Evolutionary conservation across 2,329 filamentous ascomycete species (phyloP).

Genomic region (Fragosphaeria purpurea): DNA sequence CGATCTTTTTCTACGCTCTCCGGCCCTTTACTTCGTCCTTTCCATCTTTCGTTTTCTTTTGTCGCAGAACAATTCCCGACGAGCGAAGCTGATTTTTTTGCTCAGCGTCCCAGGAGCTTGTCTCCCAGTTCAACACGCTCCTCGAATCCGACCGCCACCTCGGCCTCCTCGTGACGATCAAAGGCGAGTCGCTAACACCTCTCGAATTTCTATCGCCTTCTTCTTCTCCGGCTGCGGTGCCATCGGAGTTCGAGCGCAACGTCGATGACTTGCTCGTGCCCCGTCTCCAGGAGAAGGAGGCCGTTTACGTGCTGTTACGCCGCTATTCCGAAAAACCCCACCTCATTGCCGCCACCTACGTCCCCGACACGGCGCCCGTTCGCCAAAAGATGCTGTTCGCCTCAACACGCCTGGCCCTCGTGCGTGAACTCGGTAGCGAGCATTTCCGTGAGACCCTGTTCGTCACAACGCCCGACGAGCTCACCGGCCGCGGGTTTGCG

Average conservation of each 20-base stretch:
- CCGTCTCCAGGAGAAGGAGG: constrained; percentile 54
- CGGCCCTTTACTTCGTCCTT: neutral
- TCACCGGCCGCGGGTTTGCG: constrained; percentile 59
- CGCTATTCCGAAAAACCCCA: constrained; percentile 47
- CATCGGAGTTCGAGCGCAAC: constrained; percentile 52
- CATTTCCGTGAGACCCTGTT: constrained; percentile 71
- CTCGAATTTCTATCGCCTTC: constrained; percentile 42
- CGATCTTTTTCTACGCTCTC: constrained; percentile 2
- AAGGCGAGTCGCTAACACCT: constrained; percentile 57
- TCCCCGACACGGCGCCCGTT: constrained; percentile 68
- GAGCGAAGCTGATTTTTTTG: neutral
- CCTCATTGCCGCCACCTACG: constrained; percentile 65
- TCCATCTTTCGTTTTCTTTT: neutral
- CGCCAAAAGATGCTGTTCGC: constrained; percentile 84
- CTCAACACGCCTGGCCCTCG: constrained; percentile 62
- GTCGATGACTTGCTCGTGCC: constrained; percentile 47
- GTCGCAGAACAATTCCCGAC: neutral
- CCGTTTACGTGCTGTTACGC: constrained; percentile 67
- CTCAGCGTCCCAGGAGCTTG: constrained; percentile 66
- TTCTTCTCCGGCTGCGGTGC: constrained; percentile 42
- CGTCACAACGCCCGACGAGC: constrained; percentile 57
- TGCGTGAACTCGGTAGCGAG: constrained; percentile 67
- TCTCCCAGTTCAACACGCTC: constrained; percentile 60
- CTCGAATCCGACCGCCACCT: constrained; percentile 52
- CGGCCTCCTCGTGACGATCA: constrained; percentile 62